These are phyloP conservation scores for Leccinum imitatum DNA, from an alignment of 768 basidiomycete genomes.

Conservation along the genomic window DNA sequence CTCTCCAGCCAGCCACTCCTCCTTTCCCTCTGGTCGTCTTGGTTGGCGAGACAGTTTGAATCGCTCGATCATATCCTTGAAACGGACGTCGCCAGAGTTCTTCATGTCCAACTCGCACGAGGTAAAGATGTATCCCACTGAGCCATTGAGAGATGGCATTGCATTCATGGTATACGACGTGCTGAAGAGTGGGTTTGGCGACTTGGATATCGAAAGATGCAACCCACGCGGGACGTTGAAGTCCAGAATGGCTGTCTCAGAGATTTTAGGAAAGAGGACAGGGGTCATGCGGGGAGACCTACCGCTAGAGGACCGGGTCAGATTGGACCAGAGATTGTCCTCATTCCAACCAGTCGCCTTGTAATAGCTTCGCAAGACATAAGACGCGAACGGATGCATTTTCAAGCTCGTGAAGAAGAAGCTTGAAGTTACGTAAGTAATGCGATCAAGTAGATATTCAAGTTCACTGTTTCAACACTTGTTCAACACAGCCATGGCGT, in stretches of 20 bases:
- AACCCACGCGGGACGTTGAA: slow-evolving; percentile 83
- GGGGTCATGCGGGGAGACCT: slow-evolving; percentile 19
- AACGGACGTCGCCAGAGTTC: slow-evolving; percentile 65
- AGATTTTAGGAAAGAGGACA: slow-evolving; percentile 6
- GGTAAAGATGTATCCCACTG: slow-evolving; percentile 90
- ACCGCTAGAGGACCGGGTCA: slow-evolving; percentile 91
- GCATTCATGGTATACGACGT: slow-evolving; percentile 93
- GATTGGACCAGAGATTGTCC: slow-evolving; percentile 88
- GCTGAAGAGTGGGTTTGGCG: slow-evolving; percentile 85
- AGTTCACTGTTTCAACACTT: too few species aligned
- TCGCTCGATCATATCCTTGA: slow-evolving; percentile 88
- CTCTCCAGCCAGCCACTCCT: slow-evolving; percentile 81
- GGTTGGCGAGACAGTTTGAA: slow-evolving; percentile 86
- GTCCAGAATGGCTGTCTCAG: slow-evolving; percentile 75
- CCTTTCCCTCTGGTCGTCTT: slow-evolving; percentile 70
- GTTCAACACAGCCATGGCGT: too few species aligned
- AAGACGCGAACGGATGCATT: slow-evolving; percentile 87
- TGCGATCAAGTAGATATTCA: too few species aligned
- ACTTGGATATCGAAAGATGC: slow-evolving; percentile 80
- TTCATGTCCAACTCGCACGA: slow-evolving; percentile 79
- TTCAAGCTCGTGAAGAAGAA: background rate
- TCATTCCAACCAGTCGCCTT: slow-evolving; percentile 95
- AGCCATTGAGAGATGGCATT: slow-evolving; percentile 89
- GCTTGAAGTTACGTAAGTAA: background rate
- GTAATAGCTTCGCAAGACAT: slow-evolving; percentile 88